Evolutionary conservation across 805 yeast species (phyloP).

Genomic region (Hagleromyces aurorensis): DNA sequence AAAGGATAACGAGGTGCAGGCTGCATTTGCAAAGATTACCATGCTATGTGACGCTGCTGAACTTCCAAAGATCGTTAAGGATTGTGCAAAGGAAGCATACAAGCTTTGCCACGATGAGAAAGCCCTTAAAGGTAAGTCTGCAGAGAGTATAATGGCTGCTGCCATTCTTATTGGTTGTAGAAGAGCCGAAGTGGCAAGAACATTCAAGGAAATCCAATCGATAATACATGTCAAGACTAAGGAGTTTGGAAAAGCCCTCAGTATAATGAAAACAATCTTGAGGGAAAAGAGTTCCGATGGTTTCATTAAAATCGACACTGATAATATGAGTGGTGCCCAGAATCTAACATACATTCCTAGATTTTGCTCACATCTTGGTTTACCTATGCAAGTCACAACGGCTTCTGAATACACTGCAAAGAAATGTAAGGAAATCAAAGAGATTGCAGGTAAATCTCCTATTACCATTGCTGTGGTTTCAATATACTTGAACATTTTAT

Average conservation of each 20-base stretch:
- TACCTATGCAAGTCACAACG: slow-evolving; percentile 73
- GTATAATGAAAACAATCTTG: slow-evolving; percentile 66
- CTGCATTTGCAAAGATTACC: slow-evolving; percentile 84
- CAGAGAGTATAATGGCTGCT: slow-evolving; percentile 93
- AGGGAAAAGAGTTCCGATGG: slow-evolving; percentile 37
- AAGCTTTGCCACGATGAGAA: slow-evolving; percentile 84
- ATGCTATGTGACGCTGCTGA: slow-evolving; percentile 97
- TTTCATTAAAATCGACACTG: slow-evolving; percentile 34
- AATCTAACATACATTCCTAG: slow-evolving; percentile 94
- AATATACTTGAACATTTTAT: slow-evolving; percentile 84
- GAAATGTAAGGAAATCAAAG: slow-evolving; percentile 83
- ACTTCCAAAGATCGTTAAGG: slow-evolving; percentile 89
- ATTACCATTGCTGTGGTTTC: slow-evolving; percentile 97
- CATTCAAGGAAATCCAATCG: slow-evolving; percentile 94
- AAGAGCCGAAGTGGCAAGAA: slow-evolving; percentile 86
- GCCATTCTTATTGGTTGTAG: slow-evolving; percentile 92
- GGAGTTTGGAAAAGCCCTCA: slow-evolving; percentile 88
- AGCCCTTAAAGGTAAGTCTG: slow-evolving; percentile 80
- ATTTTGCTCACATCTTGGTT: slow-evolving; percentile 91
- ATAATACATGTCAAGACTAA: slow-evolving; percentile 87
- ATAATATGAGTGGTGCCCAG: slow-evolving; percentile 60
- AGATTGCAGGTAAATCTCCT: slow-evolving; percentile 93
- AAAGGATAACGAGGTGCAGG: slow-evolving; percentile 77
- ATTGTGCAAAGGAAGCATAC: slow-evolving; percentile 95
- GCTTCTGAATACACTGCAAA: slow-evolving; percentile 92